Conservation (phyloP, 2,329 filamentous ascomycete species). For the Hypocrella siamensis region DNA sequence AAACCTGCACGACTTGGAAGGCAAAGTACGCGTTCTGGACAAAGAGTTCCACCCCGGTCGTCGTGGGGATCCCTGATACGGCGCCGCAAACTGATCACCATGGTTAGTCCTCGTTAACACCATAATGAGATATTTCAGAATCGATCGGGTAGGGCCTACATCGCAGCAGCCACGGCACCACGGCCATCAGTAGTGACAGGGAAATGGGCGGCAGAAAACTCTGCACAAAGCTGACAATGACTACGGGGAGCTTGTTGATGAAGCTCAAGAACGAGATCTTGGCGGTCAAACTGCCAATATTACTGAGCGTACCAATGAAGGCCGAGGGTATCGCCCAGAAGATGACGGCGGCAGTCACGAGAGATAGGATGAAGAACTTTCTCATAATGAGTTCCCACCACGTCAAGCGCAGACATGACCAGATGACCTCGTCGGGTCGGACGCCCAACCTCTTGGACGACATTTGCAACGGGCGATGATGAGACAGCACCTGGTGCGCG, state of each 20-base stretch:
- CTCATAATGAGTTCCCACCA: slow-evolving; percentile 78
- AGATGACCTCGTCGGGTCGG: slow-evolving; percentile 70
- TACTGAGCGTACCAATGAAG: slow-evolving; percentile 72
- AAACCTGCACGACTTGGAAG: slow-evolving; percentile 84
- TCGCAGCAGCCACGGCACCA: slow-evolving; percentile 72
- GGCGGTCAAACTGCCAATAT: slow-evolving; percentile 53
- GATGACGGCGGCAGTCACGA: slow-evolving; percentile 63
- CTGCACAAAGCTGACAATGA: slow-evolving; percentile 69
- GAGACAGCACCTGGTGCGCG: slow-evolving; percentile 73
- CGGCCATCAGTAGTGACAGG: slow-evolving; percentile 69
- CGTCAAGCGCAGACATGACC: slow-evolving; percentile 67
- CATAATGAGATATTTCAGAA: slow-evolving; percentile 3
- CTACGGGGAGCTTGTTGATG: slow-evolving; percentile 51
- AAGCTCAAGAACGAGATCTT: slow-evolving; percentile 57
- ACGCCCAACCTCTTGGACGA: slow-evolving; percentile 73
- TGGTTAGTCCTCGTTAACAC: slow-evolving; percentile 1
- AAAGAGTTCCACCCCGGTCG: slow-evolving; percentile 69
- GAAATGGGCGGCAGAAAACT: slow-evolving; percentile 70
- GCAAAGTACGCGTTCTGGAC: slow-evolving; percentile 85
- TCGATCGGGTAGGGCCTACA: slow-evolving; percentile 9
- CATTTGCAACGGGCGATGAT: slow-evolving; percentile 80
- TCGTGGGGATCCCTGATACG: slow-evolving; percentile 62
- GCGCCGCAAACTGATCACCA: slow-evolving; percentile 53
- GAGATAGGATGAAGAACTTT: slow-evolving; percentile 49
- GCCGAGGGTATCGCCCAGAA: slow-evolving; percentile 73